These are phyloP conservation scores for Clitopilus passeckerianus DNA, from an alignment of 768 basidiomycete species.

Conservation along the genomic window DNA sequence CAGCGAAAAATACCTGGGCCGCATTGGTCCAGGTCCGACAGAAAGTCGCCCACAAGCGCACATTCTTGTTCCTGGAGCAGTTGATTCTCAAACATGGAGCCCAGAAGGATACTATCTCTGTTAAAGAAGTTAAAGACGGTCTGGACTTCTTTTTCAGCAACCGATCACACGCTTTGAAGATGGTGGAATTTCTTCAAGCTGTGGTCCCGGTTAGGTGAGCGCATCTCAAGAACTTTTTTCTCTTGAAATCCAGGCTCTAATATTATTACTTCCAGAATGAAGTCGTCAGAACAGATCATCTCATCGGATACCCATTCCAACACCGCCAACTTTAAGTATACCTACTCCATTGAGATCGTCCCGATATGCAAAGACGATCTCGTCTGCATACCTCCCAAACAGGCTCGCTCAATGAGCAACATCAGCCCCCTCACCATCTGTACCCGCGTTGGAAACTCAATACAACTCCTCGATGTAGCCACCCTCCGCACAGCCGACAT, in stretches of 20 bases:
- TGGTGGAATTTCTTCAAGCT: conserved; percentile 88
- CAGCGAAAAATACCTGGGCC: conserved; percentile 99
- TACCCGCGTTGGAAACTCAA: conserved; percentile 84
- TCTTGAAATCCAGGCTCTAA: conserved; percentile 2
- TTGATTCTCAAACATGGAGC: conserved; percentile 94
- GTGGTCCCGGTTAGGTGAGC: conserved; percentile 85
- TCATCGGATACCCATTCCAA: conserved; percentile 89
- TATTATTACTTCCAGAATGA: conserved; percentile 49
- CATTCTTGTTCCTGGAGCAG: conserved; percentile 96
- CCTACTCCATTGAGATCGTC: conserved; percentile 95
- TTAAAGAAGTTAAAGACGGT: conserved; percentile 92
- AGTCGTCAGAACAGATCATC: conserved; percentile 90
- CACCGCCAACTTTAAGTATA: conserved; percentile 96
- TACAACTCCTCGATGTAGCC: conserved; percentile 87
- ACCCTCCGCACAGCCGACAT: conserved; percentile 85
- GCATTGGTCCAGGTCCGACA: conserved; percentile 98
- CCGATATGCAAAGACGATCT: conserved; percentile 98
- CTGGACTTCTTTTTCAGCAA: conserved; percentile 96
- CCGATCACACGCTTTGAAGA: conserved; percentile 89
- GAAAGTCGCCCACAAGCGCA: conserved; percentile 97
- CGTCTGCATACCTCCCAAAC: conserved; percentile 80
- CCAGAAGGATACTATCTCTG: conserved; percentile 91
- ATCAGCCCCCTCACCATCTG: conserved; percentile 87
- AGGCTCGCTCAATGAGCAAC: conserved; percentile 79
- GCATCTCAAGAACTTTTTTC: conserved; percentile 1